Conservation (phyloP, 169 alveolate species). For the Neospora caninum region DNA sequence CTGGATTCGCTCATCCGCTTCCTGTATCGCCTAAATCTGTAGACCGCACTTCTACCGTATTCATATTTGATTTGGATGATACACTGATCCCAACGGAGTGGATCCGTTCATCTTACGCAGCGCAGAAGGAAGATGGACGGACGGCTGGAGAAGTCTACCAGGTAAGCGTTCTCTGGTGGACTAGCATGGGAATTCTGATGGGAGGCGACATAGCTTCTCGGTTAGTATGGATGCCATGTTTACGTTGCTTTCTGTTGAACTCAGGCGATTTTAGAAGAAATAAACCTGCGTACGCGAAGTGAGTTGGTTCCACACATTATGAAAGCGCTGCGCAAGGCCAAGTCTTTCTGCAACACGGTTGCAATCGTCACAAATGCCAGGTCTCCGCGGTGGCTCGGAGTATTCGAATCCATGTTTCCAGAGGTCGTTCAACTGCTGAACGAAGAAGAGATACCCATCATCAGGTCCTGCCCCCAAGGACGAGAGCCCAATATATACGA, state of each 20-base stretch:
- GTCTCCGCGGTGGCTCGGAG: conserved; percentile 80
- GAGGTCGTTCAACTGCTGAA: conserved; percentile 75
- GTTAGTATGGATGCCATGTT: not conserved
- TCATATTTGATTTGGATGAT: conserved; percentile 83
- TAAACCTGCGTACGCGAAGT: conserved; percentile 74
- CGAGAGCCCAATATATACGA: conserved; percentile 78
- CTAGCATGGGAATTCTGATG: not conserved
- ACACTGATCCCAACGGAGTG: conserved; percentile 86
- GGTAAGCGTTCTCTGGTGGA: not conserved
- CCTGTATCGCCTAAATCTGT: not conserved
- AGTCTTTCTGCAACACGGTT: conserved; percentile 75
- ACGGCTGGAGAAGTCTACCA: conserved; percentile 59
- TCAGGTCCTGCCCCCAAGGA: conserved; percentile 78
- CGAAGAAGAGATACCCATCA: conserved; percentile 76
- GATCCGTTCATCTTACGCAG: conserved; percentile 73
- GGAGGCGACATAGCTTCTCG: not conserved
- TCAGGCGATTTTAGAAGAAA: conserved; percentile 72
- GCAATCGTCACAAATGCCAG: conserved; percentile 87
- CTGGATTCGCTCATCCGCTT: not conserved
- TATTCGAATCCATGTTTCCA: conserved; percentile 81
- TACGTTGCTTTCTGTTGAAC: not conserved
- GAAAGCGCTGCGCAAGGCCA: conserved; percentile 74
- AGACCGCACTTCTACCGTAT: conserved; percentile 56
- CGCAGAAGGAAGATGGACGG: conserved; percentile 49
- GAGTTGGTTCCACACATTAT: conserved; percentile 75